Evolutionary conservation across 805 yeast species (phyloP).

Genomic region (Yamadazyma kitorensis): DNA sequence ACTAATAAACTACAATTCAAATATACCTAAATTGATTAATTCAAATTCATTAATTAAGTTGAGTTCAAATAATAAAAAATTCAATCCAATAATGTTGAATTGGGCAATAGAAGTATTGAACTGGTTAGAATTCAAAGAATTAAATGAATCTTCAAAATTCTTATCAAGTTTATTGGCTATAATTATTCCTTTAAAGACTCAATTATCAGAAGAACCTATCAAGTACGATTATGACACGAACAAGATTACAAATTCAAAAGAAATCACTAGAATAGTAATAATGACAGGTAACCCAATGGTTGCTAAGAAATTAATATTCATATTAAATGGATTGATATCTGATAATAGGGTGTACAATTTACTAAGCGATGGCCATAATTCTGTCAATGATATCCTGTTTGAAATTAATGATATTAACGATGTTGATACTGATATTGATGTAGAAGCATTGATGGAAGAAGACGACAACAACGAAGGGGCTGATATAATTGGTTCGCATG

Average conservation of each 20-base stretch:
- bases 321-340: conserved; percentile 50
- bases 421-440: conserved; percentile 10
- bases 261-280: conserved; percentile 48
- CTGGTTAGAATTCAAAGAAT: conserved; percentile 56
- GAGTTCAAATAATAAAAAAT: conserved; percentile 10
- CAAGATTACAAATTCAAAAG: conserved; percentile 18
- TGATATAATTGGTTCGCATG: too few species aligned
- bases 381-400: neutral
- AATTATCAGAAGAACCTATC: conserved; percentile 34
- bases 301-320: conserved; percentile 56
- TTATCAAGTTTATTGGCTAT: conserved; percentile 47
- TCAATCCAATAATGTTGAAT: conserved; percentile 39
- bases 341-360: conserved; percentile 21
- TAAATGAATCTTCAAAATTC: conserved; percentile 28
- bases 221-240: conserved; percentile 18
- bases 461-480: neutral
- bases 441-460: neutral
- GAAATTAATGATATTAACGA: conserved; percentile 4
- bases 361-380: conserved; percentile 2
- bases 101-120: conserved; percentile 53
- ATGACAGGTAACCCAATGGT: conserved; percentile 61
- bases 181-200: conserved; percentile 38
- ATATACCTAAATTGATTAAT: conserved; percentile 47
- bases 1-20: conserved; percentile 36
- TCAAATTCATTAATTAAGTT: conserved; percentile 36